phyloP scores from a whole-genome alignment of 768 basidiomycete species.

The Phanerochaete sordida region DNA sequence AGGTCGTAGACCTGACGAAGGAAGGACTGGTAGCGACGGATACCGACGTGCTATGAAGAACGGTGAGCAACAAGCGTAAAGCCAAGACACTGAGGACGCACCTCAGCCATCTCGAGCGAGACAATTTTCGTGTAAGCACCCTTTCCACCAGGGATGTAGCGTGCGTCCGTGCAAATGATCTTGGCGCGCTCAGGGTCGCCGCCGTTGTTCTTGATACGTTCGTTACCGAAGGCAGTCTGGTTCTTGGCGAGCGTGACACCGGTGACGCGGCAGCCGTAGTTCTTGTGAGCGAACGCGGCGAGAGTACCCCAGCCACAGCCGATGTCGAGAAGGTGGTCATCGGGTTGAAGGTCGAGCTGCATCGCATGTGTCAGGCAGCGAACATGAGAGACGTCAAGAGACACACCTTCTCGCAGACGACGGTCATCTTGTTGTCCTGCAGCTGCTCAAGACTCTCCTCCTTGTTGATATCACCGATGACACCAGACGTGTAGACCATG shows the following conservation, averaged over 20 bases:
- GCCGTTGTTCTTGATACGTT: constrained; percentile 74
- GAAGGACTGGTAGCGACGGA: constrained; percentile 88
- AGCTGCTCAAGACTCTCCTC: constrained; percentile 88
- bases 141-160: constrained; percentile 76
- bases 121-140: constrained; percentile 93
- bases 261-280: constrained; percentile 94
- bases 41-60: constrained; percentile 76
- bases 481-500: constrained; percentile 97
- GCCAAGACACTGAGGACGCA: no score
- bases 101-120: constrained; percentile 97
- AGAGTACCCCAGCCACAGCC: constrained; percentile 98
- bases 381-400: neutral
- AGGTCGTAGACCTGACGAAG: constrained; percentile 89
- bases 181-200: constrained; percentile 66
- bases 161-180: constrained; percentile 90
- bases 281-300: constrained; percentile 92
- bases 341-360: constrained; percentile 74
- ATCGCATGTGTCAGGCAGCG: neutral
- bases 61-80: neutral
- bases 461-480: constrained; percentile 65
- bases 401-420: constrained; percentile 82
- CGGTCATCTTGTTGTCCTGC: constrained; percentile 95
- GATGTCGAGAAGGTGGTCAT: constrained; percentile 80
- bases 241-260: constrained; percentile 92
- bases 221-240: constrained; percentile 90